Base-by-base conservation (phyloP, 2,329 filamentous ascomycete species). In the Fusarium sp. region DNA sequence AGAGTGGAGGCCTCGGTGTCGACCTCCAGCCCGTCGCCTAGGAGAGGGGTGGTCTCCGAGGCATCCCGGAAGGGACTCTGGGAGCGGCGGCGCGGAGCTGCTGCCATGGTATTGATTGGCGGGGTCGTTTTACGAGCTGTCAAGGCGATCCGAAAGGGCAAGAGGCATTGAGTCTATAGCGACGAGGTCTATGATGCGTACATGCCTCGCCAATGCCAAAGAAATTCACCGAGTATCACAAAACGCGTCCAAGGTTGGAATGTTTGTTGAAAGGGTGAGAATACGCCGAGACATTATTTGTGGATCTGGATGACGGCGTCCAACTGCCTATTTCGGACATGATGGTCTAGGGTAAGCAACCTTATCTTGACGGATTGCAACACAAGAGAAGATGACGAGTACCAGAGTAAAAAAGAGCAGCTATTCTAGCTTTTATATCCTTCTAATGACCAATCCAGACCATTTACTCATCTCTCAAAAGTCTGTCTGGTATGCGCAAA, bases 1-100 rank as follows among this genome's bases (percentile, higher is more conserved):
- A 78, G 76, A 6, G 76, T 78, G 17, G 76, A 78, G 33, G 73
- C 73, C 27, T 78, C 76, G 20, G 76, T 78, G 31, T 77, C 76
- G 11, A 65, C 69, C 17, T 77, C 75, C 6, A 69, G 67, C 11
- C 70, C 60, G 16, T 67, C 72, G 20, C 56, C 64, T 20, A 78
- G 69, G n/a, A 78, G 63, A 20, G 76, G 75, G 8, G 75, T 73
- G 17, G 63, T 67, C 44, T 78, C 76, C 44, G 73, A 70, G 6
- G 66, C 66, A 66, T 75, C 66, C 40, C 58, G 61, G 22, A 38
- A 29, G 29, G 72, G 56, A 29, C 65, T 74, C 24, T 58, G 42
- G 9, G 68, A 62, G 38, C 60, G 62, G 38, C 60, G 62, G 16
- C 38, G 16, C n/a, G 38, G 38, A 31, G 46, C 24, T 33, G 46